These are phyloP conservation scores for Suhomyces yuchorum DNA, from an alignment of 1,139 yeast species.

Conservation along the genomic window DNA sequence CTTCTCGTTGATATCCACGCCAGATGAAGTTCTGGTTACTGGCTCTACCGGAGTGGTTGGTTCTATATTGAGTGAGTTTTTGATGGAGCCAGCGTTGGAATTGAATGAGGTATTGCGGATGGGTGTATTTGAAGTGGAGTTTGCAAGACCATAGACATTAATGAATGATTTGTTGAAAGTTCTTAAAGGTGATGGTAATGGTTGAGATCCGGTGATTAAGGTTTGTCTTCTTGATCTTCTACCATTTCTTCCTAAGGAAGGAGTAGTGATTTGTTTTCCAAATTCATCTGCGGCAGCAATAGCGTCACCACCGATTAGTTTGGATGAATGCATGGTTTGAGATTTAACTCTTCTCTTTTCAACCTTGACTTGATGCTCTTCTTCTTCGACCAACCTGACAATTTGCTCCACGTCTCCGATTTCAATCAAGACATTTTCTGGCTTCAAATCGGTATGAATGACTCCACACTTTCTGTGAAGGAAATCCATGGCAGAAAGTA, in stretches of 20 bases:
- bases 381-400: constrained; percentile 37
- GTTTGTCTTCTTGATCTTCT: constrained; percentile 72
- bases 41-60: constrained; percentile 16
- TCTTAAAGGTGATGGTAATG: constrained; percentile 73
- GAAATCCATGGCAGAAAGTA: constrained; percentile 41
- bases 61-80: constrained; percentile 5
- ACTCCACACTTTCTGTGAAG: constrained; percentile 46
- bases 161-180: constrained; percentile 31
- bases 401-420: constrained; percentile 41
- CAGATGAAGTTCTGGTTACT: constrained; percentile 12
- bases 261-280: constrained; percentile 24
- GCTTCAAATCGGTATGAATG: constrained; percentile 48
- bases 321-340: constrained; percentile 8
- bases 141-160: constrained; percentile 41
- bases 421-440: constrained; percentile 46
- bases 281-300: constrained; percentile 4
- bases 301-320: constrained; percentile 7
- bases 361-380: constrained; percentile 21
- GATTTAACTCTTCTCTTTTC: constrained; percentile 18
- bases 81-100: constrained; percentile 4
- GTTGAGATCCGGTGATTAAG: constrained; percentile 82
- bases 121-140: constrained; percentile 48
- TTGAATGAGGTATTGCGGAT: constrained; percentile 26
- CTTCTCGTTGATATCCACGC: constrained; percentile 14
- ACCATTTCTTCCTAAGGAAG: constrained; percentile 48